These are phyloP conservation scores for Fusarium oligoseptatum DNA, from an alignment of 2,329 filamentous ascomycete species.

Conservation along the genomic window DNA sequence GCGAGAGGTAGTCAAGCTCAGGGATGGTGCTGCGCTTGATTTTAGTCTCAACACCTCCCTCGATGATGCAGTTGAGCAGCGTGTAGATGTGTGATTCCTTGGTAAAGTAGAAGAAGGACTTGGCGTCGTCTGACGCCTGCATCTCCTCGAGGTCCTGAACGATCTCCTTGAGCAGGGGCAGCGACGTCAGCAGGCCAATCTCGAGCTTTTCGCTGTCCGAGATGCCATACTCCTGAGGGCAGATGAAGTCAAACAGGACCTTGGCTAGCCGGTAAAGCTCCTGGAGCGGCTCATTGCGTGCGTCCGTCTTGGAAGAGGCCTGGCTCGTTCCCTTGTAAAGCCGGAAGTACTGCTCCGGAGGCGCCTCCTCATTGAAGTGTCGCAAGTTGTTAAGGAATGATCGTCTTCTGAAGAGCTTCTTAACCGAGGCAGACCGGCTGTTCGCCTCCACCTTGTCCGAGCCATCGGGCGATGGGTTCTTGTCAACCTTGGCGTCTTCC, in stretches of 20 bases:
- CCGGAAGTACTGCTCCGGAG: conserved; percentile 85
- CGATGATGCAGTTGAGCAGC: conserved; percentile 95
- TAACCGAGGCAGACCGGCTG: conserved; percentile 53
- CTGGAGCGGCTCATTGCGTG: conserved; percentile 86
- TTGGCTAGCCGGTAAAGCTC: conserved; percentile 96
- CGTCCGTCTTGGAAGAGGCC: conserved; percentile 80
- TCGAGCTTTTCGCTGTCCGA: conserved; percentile 97
- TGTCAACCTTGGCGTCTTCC: conserved; percentile 54
- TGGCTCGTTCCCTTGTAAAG: conserved; percentile 84
- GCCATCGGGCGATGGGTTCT: conserved; percentile 49
- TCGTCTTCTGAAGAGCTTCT: conserved; percentile 69
- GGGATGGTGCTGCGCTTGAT: conserved; percentile 96
- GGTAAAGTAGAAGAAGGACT: conserved; percentile 98
- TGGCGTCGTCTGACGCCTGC: conserved; percentile 92
- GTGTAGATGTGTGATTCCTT: conserved; percentile 99
- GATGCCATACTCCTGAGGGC: conserved; percentile 98
- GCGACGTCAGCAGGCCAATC: conserved; percentile 92
- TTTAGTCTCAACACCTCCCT: conserved; percentile 96
- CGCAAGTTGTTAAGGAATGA: conserved; percentile 70
- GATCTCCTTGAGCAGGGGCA: conserved; percentile 95
- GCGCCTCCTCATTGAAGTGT: conserved; percentile 66
- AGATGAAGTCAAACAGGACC: conserved; percentile 97
- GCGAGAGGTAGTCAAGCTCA: conserved; percentile 95
- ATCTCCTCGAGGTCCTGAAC: conserved; percentile 97
- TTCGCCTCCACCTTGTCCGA: conserved; percentile 58